Percentiles rank a stretch among this genome's conserved stretches.
Conservation (phyloP, 2,329 filamentous ascomycete species). For the Curvularia spicifera region DNA sequence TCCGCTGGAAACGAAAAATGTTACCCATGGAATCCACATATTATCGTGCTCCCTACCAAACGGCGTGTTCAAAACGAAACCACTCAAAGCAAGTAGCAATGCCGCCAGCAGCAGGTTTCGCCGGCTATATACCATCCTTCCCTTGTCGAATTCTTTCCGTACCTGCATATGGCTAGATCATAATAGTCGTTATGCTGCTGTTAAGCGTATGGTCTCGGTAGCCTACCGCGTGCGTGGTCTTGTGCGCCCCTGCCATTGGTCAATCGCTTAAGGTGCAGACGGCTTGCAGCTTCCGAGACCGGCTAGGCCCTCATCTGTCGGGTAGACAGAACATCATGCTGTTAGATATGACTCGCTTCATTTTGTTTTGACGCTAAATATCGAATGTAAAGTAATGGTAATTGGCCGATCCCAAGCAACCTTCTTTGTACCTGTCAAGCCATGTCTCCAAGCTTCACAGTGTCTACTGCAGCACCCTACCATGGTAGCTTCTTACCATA, state of each 20-base stretch:
- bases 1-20: not conserved
- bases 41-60: not conserved
- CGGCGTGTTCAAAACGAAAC: constrained; percentile 3
- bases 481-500: constrained; percentile 31
- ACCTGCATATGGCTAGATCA: constrained; percentile 15
- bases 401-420: too few relatives aligned
- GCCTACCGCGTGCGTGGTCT: constrained; percentile 23
- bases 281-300: not conserved
- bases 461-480: constrained; percentile 1
- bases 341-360: not conserved
- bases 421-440: not conserved
- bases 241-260: constrained; percentile 19
- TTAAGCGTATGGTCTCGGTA: not conserved
- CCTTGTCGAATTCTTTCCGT: constrained; percentile 6
- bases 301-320: not conserved
- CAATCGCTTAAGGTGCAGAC: not conserved
- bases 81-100: constrained; percentile 6
- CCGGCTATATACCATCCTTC: constrained; percentile 18
- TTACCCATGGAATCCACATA: constrained; percentile 27
- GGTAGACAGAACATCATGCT: not conserved
- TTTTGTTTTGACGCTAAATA: not conserved
- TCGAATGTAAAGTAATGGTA: constrained; percentile 16
- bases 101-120: constrained; percentile 14
- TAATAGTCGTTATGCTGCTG: constrained; percentile 9
- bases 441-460: not conserved